Evolutionary conservation across 495 filamentous ascomycete genomes (phyloP).

Genomic region (Penicillium lividum): DNA sequence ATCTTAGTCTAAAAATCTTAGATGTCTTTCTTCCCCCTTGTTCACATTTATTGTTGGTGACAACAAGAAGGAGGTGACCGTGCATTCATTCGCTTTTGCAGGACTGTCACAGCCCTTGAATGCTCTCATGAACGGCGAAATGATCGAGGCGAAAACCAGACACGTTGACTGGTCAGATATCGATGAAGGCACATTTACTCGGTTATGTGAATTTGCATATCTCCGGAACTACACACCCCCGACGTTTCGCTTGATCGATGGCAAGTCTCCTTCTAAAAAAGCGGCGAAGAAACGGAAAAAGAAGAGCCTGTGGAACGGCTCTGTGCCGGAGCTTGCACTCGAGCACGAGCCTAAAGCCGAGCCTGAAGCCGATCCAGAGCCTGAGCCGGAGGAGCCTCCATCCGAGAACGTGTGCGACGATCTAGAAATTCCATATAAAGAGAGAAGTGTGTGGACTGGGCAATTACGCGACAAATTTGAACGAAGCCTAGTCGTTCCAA

Average conservation of each 20-base stretch:
- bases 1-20: neutral
- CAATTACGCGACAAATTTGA: neutral
- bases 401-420: neutral
- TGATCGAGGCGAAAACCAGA: slow-evolving; percentile 24
- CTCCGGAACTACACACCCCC: slow-evolving; percentile 24
- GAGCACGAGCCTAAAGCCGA: neutral
- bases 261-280: neutral
- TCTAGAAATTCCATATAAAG: neutral
- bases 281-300: neutral
- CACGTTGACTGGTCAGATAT: slow-evolving; percentile 27
- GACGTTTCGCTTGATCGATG: neutral
- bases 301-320: neutral
- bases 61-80: slow-evolving; percentile 19
- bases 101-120: slow-evolving; percentile 17
- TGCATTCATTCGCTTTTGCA: slow-evolving; percentile 27
- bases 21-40: slow-evolving; percentile 7
- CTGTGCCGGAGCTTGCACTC: too few species aligned
- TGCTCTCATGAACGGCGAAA: slow-evolving; percentile 23
- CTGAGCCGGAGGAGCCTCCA: neutral
- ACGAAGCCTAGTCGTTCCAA: neutral
- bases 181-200: slow-evolving; percentile 27
- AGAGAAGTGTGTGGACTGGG: neutral
- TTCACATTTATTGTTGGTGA: slow-evolving; percentile 20
- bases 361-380: neutral
- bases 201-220: slow-evolving; percentile 34